Base-by-base conservation (phyloP, 2,329 filamentous ascomycete genomes). In the Juglanconis juglandina region DNA sequence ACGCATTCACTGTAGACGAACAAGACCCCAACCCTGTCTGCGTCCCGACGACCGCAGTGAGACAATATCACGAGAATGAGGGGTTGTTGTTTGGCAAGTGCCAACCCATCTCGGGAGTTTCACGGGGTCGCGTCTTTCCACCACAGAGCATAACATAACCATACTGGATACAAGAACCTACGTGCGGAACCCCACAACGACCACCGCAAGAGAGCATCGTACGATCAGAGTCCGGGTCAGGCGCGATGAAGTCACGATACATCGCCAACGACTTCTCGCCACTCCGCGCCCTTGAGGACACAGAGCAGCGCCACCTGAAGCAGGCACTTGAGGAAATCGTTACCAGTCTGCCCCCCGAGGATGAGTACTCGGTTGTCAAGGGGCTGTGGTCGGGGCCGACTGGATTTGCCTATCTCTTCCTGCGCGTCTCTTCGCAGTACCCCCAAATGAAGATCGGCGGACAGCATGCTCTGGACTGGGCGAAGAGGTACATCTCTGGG, bases 391-490 rank as follows among this genome's bases (percentile, higher is more conserved):
- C 71, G 2, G 84, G 83, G 1, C 82, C 82, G 14, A 85, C 81
- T 2, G 80, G 81, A 13, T 72, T 84, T n/a, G 80, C 81, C 4
- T 82, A 83, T 63, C 73, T 86, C 9, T 83, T 86, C 69, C 77
- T 82, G 30, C 73, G 75, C 8, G 72, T 85, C 3, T 81, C 79
- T 5, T 68, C 69, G 2, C 62, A 69, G 2, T 75, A 79, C 32
- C 80, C 82, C 0, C 68, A 77, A 42, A 63, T 84, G 1, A 64
- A 70, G 9, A 71, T 85, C 59, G 69, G 72, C 37, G 74, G 74
- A 1, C 76, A 80, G 60, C 68, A 71, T 1, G 69, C 79, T 3
- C 59, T 70, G 1, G 73, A 78, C 56, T 85, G 81, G 80, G 77
- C 81, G 0, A 64, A 72, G 59, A 70, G 69, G 33, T 85, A 86